Evolutionary conservation across 495 filamentous ascomycete species (phyloP).

Genomic region (Lasiosphaeria hispida): DNA sequence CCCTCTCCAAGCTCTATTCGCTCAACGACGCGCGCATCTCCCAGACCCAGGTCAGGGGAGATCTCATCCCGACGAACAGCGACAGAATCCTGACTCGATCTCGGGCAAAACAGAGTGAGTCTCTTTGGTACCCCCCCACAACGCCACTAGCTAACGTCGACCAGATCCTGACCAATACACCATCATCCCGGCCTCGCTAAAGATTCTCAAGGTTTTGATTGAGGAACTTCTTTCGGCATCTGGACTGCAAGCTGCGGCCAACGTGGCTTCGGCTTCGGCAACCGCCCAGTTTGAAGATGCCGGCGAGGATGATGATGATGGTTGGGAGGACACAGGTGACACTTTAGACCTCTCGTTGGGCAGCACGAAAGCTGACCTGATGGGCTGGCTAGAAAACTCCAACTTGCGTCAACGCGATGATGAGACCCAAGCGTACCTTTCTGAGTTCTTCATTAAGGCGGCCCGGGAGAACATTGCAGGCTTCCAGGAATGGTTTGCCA

Average conservation of each 20-base stretch:
- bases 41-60: constrained; percentile 82
- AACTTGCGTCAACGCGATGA: constrained; percentile 73
- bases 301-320: constrained; percentile 65
- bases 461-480: constrained; percentile 62
- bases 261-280: constrained; percentile 53
- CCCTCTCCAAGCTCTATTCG: constrained; percentile 82
- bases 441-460: constrained; percentile 75
- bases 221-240: constrained; percentile 76
- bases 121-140: not conserved
- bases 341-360: constrained; percentile 68
- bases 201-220: constrained; percentile 93
- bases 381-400: constrained; percentile 66
- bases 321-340: constrained; percentile 88
- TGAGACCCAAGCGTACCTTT: constrained; percentile 81
- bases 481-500: constrained; percentile 71
- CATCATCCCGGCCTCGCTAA: constrained; percentile 80
- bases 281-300: constrained; percentile 50
- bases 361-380: constrained; percentile 68
- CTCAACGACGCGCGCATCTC: constrained; percentile 79
- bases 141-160: constrained; percentile 8
- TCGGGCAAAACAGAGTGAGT: constrained; percentile 68
- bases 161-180: constrained; percentile 82
- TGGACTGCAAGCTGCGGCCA: constrained; percentile 37
- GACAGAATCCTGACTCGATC: constrained; percentile 92
- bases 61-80: constrained; percentile 77